Evolutionary conservation across 495 filamentous ascomycete genomes (phyloP).

Genomic region (Penicillium cinerascens): DNA sequence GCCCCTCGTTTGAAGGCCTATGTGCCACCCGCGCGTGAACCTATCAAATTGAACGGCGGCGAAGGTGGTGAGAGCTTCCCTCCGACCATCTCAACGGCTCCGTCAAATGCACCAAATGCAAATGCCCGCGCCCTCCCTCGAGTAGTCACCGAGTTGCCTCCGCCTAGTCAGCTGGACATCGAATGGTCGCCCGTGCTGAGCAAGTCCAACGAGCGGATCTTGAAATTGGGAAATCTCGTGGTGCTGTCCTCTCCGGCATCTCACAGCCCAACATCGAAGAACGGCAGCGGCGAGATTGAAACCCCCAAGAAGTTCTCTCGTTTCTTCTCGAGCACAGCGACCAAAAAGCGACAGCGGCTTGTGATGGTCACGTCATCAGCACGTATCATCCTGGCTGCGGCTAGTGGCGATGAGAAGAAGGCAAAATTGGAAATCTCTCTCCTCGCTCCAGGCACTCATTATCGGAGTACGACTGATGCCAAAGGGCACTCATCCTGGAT

Average conservation of each 20-base stretch:
- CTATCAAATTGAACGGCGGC: conserved; percentile 76
- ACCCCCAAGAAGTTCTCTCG: conserved; percentile 80
- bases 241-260: conserved; percentile 71
- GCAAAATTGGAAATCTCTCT: conserved; percentile 86
- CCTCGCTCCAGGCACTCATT: conserved; percentile 65
- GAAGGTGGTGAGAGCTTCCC: conserved; percentile 40
- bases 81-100: conserved; percentile 48
- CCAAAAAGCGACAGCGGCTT: conserved; percentile 88
- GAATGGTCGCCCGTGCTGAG: conserved; percentile 98
- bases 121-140: conserved; percentile 62
- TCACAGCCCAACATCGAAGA: conserved; percentile 63
- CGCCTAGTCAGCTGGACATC: conserved; percentile 94
- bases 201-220: conserved; percentile 83
- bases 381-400: conserved; percentile 83
- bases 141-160: conserved; percentile 91
- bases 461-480: conserved; percentile 72
- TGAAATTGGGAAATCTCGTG: conserved; percentile 88
- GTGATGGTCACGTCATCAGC: conserved; percentile 95
- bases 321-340: conserved; percentile 83
- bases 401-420: conserved; percentile 94
- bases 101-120: conserved; percentile 38
- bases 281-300: conserved; percentile 56
- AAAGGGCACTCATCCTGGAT: conserved; percentile 86
- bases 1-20: conserved; percentile 87
- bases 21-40: conserved; percentile 71